Conservation (phyloP, 1,284 basidiomycete species). For the Cystobasidium sp. region DNA sequence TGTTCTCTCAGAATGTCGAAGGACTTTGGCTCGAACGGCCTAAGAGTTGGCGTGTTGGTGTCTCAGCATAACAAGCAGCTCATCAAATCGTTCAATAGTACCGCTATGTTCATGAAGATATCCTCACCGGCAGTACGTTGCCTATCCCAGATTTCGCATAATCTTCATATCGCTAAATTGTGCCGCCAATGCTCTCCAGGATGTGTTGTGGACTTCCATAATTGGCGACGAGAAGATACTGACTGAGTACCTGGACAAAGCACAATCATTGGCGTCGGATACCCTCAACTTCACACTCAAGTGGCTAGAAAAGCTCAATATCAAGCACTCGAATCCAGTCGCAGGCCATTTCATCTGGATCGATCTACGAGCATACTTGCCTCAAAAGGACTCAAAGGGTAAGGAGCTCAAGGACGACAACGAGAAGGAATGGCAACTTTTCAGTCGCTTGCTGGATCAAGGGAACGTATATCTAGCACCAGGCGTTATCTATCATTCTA, state of each 20-base stretch:
- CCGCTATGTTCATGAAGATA: constrained; percentile 50
- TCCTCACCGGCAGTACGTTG: constrained; percentile 47
- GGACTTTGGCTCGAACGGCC: constrained; percentile 61
- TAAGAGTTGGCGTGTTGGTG: constrained; percentile 58
- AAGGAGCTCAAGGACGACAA: background rate
- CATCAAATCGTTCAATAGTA: constrained; percentile 52
- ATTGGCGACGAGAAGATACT: constrained; percentile 31
- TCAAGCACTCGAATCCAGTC: constrained; percentile 31
- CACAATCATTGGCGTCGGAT: constrained; percentile 28
- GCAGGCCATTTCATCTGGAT: constrained; percentile 49
- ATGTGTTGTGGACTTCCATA: constrained; percentile 35
- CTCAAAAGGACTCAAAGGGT: constrained; percentile 12
- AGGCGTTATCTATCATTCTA: constrained; percentile 49
- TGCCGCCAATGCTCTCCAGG: constrained; percentile 12
- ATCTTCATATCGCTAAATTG: background rate
- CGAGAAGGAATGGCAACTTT: constrained; percentile 40
- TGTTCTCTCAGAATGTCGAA: constrained; percentile 57
- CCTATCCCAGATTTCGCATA: background rate
- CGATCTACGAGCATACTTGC: constrained; percentile 46
- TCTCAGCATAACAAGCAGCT: constrained; percentile 59
- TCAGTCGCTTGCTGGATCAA: constrained; percentile 46
- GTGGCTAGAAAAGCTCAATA: constrained; percentile 41
- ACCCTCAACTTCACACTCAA: constrained; percentile 21
- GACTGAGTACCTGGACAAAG: constrained; percentile 29
- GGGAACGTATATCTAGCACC: constrained; percentile 50